A percentile compares a stretch with the other conserved stretches of the same genome.
Conservation (phyloP, 768 basidiomycete genomes). For the Lentinula aciculospora region DNA sequence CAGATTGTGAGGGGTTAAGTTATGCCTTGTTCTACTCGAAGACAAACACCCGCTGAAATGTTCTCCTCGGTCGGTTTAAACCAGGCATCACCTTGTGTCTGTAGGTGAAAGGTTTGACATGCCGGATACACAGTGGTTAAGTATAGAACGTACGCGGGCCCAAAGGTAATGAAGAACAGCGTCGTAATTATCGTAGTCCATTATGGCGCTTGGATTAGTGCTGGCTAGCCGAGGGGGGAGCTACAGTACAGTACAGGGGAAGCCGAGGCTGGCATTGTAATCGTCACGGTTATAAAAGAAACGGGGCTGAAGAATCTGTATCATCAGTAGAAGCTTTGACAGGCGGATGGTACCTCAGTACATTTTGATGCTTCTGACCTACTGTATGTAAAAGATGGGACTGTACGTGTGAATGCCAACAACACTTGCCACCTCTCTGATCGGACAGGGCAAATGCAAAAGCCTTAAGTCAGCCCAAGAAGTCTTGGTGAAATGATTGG, state of each 20-base stretch:
- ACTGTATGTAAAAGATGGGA: neutral
- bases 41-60: conserved; percentile 71
- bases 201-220: conserved; percentile 22
- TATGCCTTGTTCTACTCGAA: conserved; percentile 55
- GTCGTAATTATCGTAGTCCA: conserved; percentile 80
- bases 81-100: conserved; percentile 84
- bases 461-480: too few relatives aligned
- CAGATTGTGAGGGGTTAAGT: neutral
- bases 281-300: neutral
- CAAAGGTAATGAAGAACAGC: conserved; percentile 78
- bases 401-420: neutral
- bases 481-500: too few relatives aligned
- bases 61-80: conserved; percentile 84
- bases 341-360: neutral
- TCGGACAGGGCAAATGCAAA: neutral
- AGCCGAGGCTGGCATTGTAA: neutral
- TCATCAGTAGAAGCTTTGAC: conserved; percentile 3
- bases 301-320: neutral
- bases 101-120: neutral
- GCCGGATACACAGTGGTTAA: neutral
- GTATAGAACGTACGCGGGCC: conserved; percentile 57
- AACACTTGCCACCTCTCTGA: neutral
- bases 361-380: neutral
- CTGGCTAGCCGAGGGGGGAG: conserved; percentile 4
- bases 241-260: conserved; percentile 10